Evolutionary conservation across 2,329 filamentous ascomycete genomes (phyloP).

Genomic region (Tolypocladium inflatum): DNA sequence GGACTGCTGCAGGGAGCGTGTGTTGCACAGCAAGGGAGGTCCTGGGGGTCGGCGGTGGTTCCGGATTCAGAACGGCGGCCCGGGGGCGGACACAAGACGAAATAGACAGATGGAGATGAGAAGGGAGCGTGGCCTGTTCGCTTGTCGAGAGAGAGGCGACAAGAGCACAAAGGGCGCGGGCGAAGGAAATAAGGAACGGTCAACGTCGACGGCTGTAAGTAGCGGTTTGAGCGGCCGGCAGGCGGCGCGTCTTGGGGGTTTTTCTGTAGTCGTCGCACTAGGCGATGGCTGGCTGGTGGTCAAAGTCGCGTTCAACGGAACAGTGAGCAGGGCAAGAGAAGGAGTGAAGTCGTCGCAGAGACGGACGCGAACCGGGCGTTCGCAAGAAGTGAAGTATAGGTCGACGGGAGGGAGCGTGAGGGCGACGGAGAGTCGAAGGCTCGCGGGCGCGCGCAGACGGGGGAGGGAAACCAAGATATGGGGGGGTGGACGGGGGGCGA

Average conservation of each 20-base stretch:
- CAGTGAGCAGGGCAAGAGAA: background rate
- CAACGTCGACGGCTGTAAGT: slow-evolving; percentile 14
- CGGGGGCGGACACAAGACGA: background rate
- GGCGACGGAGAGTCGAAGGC: background rate
- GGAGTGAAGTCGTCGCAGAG: background rate
- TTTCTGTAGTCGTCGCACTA: background rate
- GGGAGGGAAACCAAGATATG: background rate
- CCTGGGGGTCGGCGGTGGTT: background rate
- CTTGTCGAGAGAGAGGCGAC: background rate
- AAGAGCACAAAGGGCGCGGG: background rate
- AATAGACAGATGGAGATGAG: background rate
- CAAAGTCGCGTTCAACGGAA: background rate
- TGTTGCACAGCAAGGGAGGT: background rate
- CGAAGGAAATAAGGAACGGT: slow-evolving; percentile 13
- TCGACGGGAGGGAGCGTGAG: background rate
- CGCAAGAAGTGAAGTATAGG: background rate
- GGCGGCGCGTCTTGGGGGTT: background rate
- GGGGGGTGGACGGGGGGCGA: background rate
- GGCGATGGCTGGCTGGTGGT: background rate
- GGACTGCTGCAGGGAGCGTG: background rate
- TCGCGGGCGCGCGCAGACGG: background rate
- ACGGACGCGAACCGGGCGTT: background rate
- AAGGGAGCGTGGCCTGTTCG: background rate
- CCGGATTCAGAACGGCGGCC: background rate
- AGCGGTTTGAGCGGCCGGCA: background rate